Percentiles rank a stretch among this genome's conserved stretches.
Conservation (phyloP, 2,329 filamentous ascomycete species). For the Microcyclospora pomicola region DNA sequence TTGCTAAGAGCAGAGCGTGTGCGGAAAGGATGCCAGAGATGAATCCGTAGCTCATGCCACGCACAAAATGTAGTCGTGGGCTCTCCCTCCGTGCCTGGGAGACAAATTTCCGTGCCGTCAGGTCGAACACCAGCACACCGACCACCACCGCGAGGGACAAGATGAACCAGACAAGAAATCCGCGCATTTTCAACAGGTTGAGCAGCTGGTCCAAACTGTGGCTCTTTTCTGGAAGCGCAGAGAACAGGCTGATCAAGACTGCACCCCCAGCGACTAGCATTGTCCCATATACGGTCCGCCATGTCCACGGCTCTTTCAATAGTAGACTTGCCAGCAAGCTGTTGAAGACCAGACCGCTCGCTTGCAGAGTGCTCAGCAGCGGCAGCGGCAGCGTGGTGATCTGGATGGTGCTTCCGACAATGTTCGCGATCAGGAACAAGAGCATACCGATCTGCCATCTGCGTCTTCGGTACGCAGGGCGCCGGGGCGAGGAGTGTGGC, state of each 20-base stretch:
- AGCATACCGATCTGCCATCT: slow-evolving; percentile 94
- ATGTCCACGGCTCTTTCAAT: slow-evolving; percentile 84
- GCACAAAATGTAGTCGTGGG: slow-evolving; percentile 43
- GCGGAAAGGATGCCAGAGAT: slow-evolving; percentile 85
- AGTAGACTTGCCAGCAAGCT: slow-evolving; percentile 92
- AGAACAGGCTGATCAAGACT: slow-evolving; percentile 85
- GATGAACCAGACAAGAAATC: slow-evolving; percentile 83
- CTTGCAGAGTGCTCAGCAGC: slow-evolving; percentile 87
- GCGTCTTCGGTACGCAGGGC: slow-evolving; percentile 77
- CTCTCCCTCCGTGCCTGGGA: slow-evolving; percentile 18
- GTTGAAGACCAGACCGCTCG: slow-evolving; percentile 94
- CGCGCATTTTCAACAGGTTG: slow-evolving; percentile 53
- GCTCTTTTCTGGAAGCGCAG: slow-evolving; percentile 82
- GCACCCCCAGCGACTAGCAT: slow-evolving; percentile 76
- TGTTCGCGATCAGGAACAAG: slow-evolving; percentile 90
- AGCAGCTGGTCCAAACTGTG: slow-evolving; percentile 77
- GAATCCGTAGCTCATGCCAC: slow-evolving; percentile 76
- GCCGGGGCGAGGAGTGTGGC: slow-evolving; percentile 57
- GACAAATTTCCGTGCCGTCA: slow-evolving; percentile 28
- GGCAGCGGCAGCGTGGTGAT: slow-evolving; percentile 91
- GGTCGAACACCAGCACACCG: slow-evolving; percentile 50
- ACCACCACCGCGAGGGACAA: slow-evolving; percentile 59
- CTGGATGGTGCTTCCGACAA: slow-evolving; percentile 90
- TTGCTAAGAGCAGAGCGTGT: slow-evolving; percentile 83
- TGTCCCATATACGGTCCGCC: slow-evolving; percentile 83